phyloP scores from a whole-genome alignment of 1,284 basidiomycete species.

The Neotropicomus parvogracilis region DNA sequence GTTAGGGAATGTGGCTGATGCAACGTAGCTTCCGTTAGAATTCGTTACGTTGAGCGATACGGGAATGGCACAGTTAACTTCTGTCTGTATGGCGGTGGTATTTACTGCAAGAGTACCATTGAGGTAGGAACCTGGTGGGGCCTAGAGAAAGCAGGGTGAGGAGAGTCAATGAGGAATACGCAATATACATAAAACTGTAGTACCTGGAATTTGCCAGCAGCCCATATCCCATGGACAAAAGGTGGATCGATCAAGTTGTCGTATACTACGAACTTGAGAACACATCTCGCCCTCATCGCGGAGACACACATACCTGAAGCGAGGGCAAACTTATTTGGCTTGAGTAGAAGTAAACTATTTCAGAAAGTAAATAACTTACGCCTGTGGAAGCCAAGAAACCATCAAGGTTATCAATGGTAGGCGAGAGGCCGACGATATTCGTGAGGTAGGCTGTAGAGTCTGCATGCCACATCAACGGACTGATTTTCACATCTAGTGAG shows the following conservation, averaged over 20 bases:
- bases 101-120: slow-evolving; percentile 53
- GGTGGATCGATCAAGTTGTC: slow-evolving; percentile 49
- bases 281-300: slow-evolving; percentile 1
- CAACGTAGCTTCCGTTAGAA: slow-evolving; percentile 27
- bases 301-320: slow-evolving; percentile 35
- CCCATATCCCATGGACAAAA: slow-evolving; percentile 48
- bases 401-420: slow-evolving; percentile 42
- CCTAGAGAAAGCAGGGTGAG: slow-evolving; percentile 19
- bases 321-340: slow-evolving; percentile 37
- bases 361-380: slow-evolving; percentile 31
- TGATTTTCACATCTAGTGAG: neutral
- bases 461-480: slow-evolving; percentile 20
- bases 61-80: slow-evolving; percentile 46
- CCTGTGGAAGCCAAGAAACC: slow-evolving; percentile 59
- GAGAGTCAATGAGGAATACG: neutral
- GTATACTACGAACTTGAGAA: slow-evolving; percentile 38
- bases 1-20: slow-evolving; percentile 41
- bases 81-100: slow-evolving; percentile 51
- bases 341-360: neutral
- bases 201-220: slow-evolving; percentile 49
- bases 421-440: slow-evolving; percentile 41
- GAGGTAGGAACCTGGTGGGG: slow-evolving; percentile 38
- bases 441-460: slow-evolving; percentile 40
- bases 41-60: slow-evolving; percentile 28
- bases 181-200: slow-evolving; percentile 6